phyloP scores from a whole-genome alignment of 805 yeast species.

The Komagataella kurtzmanii region DNA sequence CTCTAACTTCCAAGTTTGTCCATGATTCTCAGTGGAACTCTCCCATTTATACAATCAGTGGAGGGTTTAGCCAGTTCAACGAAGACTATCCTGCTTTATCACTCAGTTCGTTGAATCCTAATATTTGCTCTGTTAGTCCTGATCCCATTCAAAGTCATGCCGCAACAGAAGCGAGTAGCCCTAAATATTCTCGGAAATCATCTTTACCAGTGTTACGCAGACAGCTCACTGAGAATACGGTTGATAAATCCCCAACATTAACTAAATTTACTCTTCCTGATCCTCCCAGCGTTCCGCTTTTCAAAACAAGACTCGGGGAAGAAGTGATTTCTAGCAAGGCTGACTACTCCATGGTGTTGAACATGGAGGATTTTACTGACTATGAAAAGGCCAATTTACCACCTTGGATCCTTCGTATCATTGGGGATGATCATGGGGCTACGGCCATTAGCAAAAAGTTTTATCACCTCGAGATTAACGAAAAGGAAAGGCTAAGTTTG shows the following conservation, averaged over 20 bases:
- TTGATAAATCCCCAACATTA: neutral
- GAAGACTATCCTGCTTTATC: slow-evolving; percentile 11
- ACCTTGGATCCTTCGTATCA: slow-evolving; percentile 32
- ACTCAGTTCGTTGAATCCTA: neutral
- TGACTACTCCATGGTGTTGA: slow-evolving; percentile 14
- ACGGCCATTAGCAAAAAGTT: slow-evolving; percentile 37
- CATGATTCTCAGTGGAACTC: slow-evolving; percentile 24
- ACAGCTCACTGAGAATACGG: neutral
- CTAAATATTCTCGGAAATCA: slow-evolving; percentile 1
- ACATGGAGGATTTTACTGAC: slow-evolving; percentile 6
- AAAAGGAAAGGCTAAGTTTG: slow-evolving; percentile 48
- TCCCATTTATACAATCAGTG: slow-evolving; percentile 26
- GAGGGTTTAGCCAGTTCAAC: slow-evolving; percentile 25
- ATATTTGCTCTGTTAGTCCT: neutral
- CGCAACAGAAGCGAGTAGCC: slow-evolving; percentile 6
- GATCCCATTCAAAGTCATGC: neutral
- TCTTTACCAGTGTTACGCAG: slow-evolving; percentile 14
- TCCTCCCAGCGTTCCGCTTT: slow-evolving; percentile 24
- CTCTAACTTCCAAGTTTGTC: slow-evolving; percentile 34
- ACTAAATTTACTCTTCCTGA: slow-evolving; percentile 44
- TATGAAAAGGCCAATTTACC: slow-evolving; percentile 23
- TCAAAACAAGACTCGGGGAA: slow-evolving; percentile 39
- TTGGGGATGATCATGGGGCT: slow-evolving; percentile 23
- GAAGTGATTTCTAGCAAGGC: slow-evolving; percentile 21
- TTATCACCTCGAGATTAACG: slow-evolving; percentile 52